Conservation (phyloP, 129 eudicot species). For the Oenanthe sinensis region DNA sequence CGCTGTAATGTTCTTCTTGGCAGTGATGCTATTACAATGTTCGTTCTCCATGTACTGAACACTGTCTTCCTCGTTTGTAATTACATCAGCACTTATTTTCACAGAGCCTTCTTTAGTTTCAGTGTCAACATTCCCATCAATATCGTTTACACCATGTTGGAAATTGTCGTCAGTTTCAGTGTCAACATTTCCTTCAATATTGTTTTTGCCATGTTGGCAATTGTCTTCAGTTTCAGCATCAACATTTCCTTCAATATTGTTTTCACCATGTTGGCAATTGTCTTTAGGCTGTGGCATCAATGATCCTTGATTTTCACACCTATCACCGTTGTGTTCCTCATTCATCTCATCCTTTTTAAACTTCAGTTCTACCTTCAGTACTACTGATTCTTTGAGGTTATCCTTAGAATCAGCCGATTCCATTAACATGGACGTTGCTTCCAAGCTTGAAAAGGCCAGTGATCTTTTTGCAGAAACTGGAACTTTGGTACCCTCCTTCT, state of each 20-base stretch:
- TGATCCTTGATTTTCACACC: conserved; percentile 1
- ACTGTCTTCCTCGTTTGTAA: not conserved
- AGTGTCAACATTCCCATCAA: not conserved
- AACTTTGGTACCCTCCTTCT: conserved; percentile 18
- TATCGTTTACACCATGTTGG: not conserved
- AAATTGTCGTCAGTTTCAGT: not conserved
- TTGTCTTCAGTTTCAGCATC: not conserved
- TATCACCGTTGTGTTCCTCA: not conserved
- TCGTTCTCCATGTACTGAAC: not conserved
- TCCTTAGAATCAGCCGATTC: conserved; percentile 6
- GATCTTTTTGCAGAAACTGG: conserved; percentile 50
- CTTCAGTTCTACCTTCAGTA: not conserved
- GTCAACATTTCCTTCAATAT: not conserved
- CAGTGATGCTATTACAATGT: conserved; percentile 1
- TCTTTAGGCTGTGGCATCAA: not conserved
- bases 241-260: not conserved
- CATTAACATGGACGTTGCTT: conserved; percentile 7
- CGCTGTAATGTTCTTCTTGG: conserved; percentile 18
- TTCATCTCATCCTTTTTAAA: not conserved
- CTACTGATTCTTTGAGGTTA: conserved; percentile 2
- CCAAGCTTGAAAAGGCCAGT: conserved; percentile 35
- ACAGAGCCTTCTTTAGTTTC: not conserved
- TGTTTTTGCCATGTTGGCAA: not conserved
- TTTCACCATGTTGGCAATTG: not conserved
- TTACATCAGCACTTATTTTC: conserved; percentile 7